A percentile compares a stretch with the other conserved stretches of the same genome.
Conservation (phyloP, 192 early-diverging fungal genomes). For the Entophlyctis luteolus region DNA sequence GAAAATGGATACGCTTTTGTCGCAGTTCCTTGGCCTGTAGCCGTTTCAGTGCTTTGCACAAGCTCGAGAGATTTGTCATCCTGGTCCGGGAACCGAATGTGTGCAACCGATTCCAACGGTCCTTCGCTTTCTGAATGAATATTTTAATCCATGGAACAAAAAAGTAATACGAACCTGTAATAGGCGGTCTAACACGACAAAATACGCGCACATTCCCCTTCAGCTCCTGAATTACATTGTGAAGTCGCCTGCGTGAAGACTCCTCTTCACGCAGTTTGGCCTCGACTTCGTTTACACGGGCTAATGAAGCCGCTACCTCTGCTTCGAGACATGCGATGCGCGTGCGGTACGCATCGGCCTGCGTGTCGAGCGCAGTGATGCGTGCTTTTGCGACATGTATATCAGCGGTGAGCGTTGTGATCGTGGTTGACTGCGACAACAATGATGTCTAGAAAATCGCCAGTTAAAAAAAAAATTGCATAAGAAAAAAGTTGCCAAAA, state of each 20-base stretch:
- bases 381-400: constrained; percentile 33
- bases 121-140: constrained; percentile 20
- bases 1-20: constrained; percentile 69
- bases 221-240: constrained; percentile 89
- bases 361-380: constrained; percentile 24
- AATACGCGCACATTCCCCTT: constrained; percentile 98
- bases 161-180: background rate
- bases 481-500: background rate
- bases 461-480: background rate
- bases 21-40: constrained; percentile 50
- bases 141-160: background rate
- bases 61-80: constrained; percentile 76
- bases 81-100: constrained; percentile 54
- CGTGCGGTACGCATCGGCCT: background rate
- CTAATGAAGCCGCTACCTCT: constrained; percentile 34
- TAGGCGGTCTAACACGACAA: constrained; percentile 82
- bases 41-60: constrained; percentile 48
- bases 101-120: constrained; percentile 23
- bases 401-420: constrained; percentile 44
- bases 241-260: constrained; percentile 71
- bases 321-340: constrained; percentile 25
- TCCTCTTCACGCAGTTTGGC: constrained; percentile 70
- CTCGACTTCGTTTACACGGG: constrained; percentile 50
- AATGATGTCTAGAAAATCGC: constrained; percentile 40
- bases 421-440: constrained; percentile 45